Percentiles rank a stretch among this genome's conserved stretches.
Conservation (phyloP, 371 early-diverging fungal species). For the Mucor racemosus region DNA sequence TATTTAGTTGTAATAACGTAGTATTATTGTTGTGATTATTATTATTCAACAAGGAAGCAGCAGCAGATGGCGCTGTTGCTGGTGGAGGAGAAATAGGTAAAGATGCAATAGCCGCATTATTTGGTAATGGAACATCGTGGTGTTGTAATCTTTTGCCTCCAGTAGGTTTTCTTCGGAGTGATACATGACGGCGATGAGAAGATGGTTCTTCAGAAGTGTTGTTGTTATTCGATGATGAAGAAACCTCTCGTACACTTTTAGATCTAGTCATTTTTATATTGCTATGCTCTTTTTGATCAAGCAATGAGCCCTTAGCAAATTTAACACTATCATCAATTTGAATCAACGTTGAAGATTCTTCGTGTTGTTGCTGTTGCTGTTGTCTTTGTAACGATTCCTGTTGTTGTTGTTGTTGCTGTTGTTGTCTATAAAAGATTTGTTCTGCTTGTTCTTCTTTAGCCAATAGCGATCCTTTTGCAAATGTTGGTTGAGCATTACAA, state of each 20-base stretch:
- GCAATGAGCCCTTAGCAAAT: slow-evolving; percentile 51
- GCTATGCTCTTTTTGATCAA: slow-evolving; percentile 34
- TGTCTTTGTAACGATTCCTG: slow-evolving; percentile 6
- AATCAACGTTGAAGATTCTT: slow-evolving; percentile 34
- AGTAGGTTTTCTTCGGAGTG: slow-evolving; percentile 45
- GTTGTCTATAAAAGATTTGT: slow-evolving; percentile 19
- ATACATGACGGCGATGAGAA: slow-evolving; percentile 29
- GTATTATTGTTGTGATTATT: slow-evolving; percentile 3
- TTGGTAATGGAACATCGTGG: slow-evolving; percentile 43
- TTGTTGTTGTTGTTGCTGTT: slow-evolving; percentile 14
- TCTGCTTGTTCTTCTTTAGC: slow-evolving; percentile 31
- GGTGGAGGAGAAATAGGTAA: slow-evolving; percentile 8
- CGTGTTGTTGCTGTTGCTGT: slow-evolving; percentile 11
- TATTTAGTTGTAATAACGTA: slow-evolving; percentile 41
- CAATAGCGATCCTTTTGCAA: slow-evolving; percentile 41
- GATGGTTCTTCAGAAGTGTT: slow-evolving; percentile 1
- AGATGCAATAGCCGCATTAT: slow-evolving; percentile 22
- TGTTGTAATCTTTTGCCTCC: slow-evolving; percentile 13
- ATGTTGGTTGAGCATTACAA: slow-evolving; percentile 25
- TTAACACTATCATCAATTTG: slow-evolving; percentile 45
- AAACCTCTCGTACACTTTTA: slow-evolving; percentile 39
- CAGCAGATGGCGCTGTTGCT: not conserved
- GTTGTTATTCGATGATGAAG: not conserved
- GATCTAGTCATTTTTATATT: slow-evolving; percentile 36
- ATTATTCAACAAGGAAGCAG: not conserved